phyloP scores from a whole-genome alignment of 495 filamentous ascomycete genomes.

The Penicillium tannophilum region DNA sequence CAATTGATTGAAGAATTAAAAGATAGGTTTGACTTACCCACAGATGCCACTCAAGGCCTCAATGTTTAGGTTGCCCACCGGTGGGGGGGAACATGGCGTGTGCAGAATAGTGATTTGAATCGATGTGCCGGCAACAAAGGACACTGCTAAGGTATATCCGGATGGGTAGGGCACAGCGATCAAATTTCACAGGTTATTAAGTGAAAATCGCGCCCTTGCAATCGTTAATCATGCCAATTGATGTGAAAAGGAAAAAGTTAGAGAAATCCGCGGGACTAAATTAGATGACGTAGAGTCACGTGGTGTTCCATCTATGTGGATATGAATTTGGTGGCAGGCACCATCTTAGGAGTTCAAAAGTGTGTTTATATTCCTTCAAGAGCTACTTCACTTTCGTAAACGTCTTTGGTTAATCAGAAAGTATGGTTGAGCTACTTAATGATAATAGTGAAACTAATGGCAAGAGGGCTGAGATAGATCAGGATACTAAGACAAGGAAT shows the following conservation, averaged over 20 bases:
- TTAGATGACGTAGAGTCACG: conserved; percentile 34
- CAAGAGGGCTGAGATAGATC: too few species aligned
- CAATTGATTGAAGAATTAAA: not conserved
- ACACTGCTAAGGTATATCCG: not conserved
- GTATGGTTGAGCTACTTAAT: too few species aligned
- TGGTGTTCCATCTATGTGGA: conserved; percentile 15
- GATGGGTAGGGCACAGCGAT: not conserved
- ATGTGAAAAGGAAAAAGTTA: conserved; percentile 12
- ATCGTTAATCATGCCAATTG: conserved; percentile 11
- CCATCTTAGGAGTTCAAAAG: too few species aligned
- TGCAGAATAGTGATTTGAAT: not conserved
- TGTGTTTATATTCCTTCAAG: too few species aligned
- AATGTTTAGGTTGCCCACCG: conserved; percentile 69
- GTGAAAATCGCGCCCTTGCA: not conserved
- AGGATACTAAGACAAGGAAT: too few species aligned
- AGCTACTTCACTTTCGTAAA: too few species aligned
- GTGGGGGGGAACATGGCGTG: conserved; percentile 67
- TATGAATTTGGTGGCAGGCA: not conserved
- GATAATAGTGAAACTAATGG: too few species aligned
- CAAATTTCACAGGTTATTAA: not conserved
- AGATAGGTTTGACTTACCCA: conserved; percentile 55
- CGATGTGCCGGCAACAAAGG: not conserved
- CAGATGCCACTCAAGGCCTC: conserved; percentile 88
- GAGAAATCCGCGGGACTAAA: conserved; percentile 20
- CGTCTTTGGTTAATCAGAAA: too few species aligned